Evolutionary conservation across 2,329 filamentous ascomycete species (phyloP).

Genomic region (Aspergillus pseudoglaucus): DNA sequence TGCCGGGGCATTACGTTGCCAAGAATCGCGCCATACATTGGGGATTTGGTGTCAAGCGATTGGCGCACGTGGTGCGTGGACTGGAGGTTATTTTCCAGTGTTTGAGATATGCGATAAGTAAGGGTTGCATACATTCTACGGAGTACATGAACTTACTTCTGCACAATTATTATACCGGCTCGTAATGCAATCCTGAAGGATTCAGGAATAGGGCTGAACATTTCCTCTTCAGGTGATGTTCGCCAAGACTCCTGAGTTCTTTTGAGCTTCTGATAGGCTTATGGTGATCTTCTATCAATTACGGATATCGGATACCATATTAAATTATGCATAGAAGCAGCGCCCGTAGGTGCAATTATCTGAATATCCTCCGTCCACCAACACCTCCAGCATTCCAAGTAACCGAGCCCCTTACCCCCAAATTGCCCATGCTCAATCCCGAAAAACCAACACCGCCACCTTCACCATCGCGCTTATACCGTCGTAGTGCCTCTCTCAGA

Average conservation of each 20-base stretch:
- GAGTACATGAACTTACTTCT: no score
- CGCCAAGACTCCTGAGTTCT: no score
- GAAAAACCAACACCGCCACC: constrained; percentile 44
- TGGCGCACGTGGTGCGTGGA: no score
- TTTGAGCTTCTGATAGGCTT: no score
- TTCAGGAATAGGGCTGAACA: no score
- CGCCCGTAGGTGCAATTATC: constrained; percentile 16
- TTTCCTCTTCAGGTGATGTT: no score
- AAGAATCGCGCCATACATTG: neutral
- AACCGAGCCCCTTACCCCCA: constrained; percentile 38
- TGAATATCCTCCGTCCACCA: constrained; percentile 40
- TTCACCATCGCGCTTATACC: constrained; percentile 45
- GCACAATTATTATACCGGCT: no score
- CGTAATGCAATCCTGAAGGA: no score
- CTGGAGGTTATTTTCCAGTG: no score
- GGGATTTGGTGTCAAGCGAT: no score
- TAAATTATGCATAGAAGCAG: neutral
- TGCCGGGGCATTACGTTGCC: neutral
- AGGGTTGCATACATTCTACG: no score
- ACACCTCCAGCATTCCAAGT: constrained; percentile 38
- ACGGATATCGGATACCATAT: neutral
- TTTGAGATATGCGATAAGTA: no score
- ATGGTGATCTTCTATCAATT: neutral
- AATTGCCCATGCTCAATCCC: constrained; percentile 40
- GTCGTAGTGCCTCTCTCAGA: constrained; percentile 43